Percentiles rank a stretch among this genome's conserved stretches.
phyloP scores from a whole-genome alignment of 1,139 yeast genomes.

The Pichia sp. region DNA sequence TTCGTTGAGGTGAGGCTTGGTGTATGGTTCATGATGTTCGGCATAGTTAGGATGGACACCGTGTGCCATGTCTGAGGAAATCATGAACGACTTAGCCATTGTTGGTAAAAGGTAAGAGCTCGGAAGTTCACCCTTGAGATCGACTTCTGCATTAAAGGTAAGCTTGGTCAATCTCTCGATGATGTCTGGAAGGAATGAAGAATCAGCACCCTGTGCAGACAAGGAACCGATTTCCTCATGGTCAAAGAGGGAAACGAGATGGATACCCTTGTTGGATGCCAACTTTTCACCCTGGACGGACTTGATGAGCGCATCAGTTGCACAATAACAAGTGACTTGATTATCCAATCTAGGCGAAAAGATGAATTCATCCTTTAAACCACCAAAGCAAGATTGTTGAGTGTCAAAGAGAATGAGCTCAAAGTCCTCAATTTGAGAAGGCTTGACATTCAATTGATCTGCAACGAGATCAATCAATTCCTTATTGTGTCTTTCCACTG shows the following conservation, averaged over 20 bases:
- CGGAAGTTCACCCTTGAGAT: constrained; percentile 24
- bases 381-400: constrained; percentile 78
- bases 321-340: constrained; percentile 77
- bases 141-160: constrained; percentile 35
- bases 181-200: constrained; percentile 78
- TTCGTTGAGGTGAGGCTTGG: constrained; percentile 71
- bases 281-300: constrained; percentile 35
- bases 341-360: constrained; percentile 94
- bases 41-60: constrained; percentile 93
- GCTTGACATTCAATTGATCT: constrained; percentile 45
- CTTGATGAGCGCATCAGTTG: constrained; percentile 62
- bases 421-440: constrained; percentile 70
- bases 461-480: constrained; percentile 67
- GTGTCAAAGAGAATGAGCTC: constrained; percentile 86
- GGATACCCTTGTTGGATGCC: constrained; percentile 47
- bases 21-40: constrained; percentile 64
- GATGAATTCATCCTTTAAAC: constrained; percentile 82
- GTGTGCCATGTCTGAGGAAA: constrained; percentile 96
- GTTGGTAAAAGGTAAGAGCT: constrained; percentile 46
- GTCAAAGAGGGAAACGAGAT: constrained; percentile 75
- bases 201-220: constrained; percentile 96
- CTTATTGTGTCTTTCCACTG: constrained; percentile 69
- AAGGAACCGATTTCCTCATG: constrained; percentile 94
- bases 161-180: constrained; percentile 56
- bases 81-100: constrained; percentile 74